Conservation (phyloP, 768 basidiomycete genomes). For the Pilatotrama ljubarskyi region DNA sequence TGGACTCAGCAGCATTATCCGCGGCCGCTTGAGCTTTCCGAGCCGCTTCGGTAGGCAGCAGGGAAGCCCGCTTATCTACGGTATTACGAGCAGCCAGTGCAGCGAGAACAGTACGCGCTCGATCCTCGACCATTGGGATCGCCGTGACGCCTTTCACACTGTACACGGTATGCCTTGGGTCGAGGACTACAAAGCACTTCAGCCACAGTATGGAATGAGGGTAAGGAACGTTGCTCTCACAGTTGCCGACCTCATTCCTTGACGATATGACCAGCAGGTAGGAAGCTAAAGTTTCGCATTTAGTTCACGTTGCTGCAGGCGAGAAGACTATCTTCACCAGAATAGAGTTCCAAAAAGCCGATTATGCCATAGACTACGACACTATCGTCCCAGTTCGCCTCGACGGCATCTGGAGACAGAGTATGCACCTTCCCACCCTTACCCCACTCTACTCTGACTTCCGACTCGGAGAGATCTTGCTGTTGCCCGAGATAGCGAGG, state of each 20-base stretch:
- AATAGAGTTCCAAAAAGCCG: constrained; percentile 70
- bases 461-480: constrained; percentile 30
- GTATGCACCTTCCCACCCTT: constrained; percentile 57
- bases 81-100: constrained; percentile 54
- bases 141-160: constrained; percentile 66
- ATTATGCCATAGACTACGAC: constrained; percentile 75
- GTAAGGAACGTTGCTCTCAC: constrained; percentile 44
- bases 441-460: constrained; percentile 61
- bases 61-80: constrained; percentile 45
- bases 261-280: constrained; percentile 75
- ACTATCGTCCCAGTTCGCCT: constrained; percentile 53
- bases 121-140: constrained; percentile 69
- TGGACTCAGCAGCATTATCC: background rate
- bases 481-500: constrained; percentile 41
- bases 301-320: background rate
- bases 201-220: constrained; percentile 1
- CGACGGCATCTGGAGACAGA: constrained; percentile 38
- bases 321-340: constrained; percentile 46
- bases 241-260: constrained; percentile 59
- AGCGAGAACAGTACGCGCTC: constrained; percentile 55
- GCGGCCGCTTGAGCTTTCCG: background rate
- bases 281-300: constrained; percentile 49
- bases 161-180: constrained; percentile 61
- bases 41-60: constrained; percentile 33
- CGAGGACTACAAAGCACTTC: constrained; percentile 52